A percentile compares a stretch with the other conserved stretches of the same genome.
Conservation (phyloP, 345 rosid genomes). For the Populus deltoides region DNA sequence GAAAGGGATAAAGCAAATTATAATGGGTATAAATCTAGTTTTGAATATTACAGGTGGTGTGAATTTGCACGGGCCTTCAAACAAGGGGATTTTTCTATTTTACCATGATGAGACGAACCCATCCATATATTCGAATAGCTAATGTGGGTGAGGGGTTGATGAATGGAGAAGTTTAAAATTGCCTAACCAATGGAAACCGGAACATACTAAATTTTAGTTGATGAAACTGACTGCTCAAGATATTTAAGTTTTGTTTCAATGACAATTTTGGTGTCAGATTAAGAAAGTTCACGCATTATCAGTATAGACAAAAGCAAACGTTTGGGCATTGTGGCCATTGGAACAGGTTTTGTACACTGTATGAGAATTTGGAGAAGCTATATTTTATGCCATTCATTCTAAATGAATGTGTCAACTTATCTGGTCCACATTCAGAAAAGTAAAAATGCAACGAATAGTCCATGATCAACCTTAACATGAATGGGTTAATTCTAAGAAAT, state of each 20-base stretch:
- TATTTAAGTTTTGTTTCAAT: neutral
- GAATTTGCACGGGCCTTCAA: no score
- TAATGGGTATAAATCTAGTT: no score
- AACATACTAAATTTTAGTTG: neutral
- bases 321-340: neutral
- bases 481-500: neutral
- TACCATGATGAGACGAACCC: no score
- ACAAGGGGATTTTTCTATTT: no score
- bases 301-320: neutral
- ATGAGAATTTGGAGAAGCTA: neutral
- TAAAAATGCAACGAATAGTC: neutral
- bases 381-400: neutral
- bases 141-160: no score
- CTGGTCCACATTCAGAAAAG: neutral
- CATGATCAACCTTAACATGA: no score
- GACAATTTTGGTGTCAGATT: neutral
- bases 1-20: no score
- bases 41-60: no score
- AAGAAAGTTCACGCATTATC: neutral
- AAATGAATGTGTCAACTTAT: neutral
- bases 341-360: neutral
- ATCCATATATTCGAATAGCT: no score
- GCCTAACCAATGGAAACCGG: neutral
- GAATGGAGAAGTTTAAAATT: no score
- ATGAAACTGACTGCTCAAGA: neutral